Conservation (phyloP, 176 grass and related monocot species). For the Hordeum vulgare region MorexV3_pseudomolecules_assembly NC_058519.1:229622285-229622784, state of each 20-base stretch:
- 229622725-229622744: slow-evolving; percentile 35
- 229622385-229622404: slow-evolving; percentile 53
- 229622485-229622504: slow-evolving; percentile 9
- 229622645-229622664: slow-evolving; percentile 37
- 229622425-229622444: slow-evolving; percentile 45
- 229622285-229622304: slow-evolving; percentile 72
- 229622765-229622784: slow-evolving; percentile 54
- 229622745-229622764: slow-evolving; percentile 31
- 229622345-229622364: slow-evolving; percentile 81
- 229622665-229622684: slow-evolving; percentile 35
- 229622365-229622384: slow-evolving; percentile 74
- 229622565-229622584: background rate
- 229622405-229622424: slow-evolving; percentile 43
- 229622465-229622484: slow-evolving; percentile 14
- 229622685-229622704: slow-evolving; percentile 48
- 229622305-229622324: slow-evolving; percentile 81
- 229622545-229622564: background rate
- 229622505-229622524: slow-evolving; percentile 33
- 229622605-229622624: slow-evolving; percentile 20
- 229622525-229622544: background rate
- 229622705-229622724: slow-evolving; percentile 47
- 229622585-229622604: background rate
- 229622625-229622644: slow-evolving; percentile 13
- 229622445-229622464: slow-evolving; percentile 27
- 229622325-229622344: slow-evolving; percentile 64